These are phyloP conservation scores for Phytopythium litorale DNA, from an alignment of 352 stramenopile species.

Conservation along the genomic window DNA sequence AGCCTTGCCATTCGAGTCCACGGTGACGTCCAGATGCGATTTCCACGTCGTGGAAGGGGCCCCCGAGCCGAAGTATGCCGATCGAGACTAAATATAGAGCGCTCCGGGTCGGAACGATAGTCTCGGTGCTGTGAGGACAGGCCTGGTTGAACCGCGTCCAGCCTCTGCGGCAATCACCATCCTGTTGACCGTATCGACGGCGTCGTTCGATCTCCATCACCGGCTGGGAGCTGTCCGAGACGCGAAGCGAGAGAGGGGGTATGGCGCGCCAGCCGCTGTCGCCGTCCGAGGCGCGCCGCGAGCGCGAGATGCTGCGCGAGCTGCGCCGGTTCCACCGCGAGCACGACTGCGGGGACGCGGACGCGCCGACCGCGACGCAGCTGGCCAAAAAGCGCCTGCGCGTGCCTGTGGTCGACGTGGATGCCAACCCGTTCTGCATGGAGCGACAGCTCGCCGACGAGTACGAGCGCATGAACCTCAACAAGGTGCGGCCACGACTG, in stretches of 20 bases:
- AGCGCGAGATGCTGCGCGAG: conserved; percentile 68
- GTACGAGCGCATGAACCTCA: conserved; percentile 69
- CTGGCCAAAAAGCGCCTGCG: conserved; percentile 65
- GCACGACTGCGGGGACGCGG: conserved; percentile 19
- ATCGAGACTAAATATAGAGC: neutral
- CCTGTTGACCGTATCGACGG: too few relatives aligned
- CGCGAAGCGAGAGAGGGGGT: neutral
- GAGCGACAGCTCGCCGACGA: conserved; percentile 74
- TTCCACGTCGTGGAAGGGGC: too few relatives aligned
- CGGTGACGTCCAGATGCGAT: too few relatives aligned
- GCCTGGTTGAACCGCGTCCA: too few relatives aligned
- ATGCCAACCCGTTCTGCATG: conserved; percentile 70
- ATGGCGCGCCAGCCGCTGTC: conserved; percentile 14
- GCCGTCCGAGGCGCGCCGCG: conserved; percentile 26
- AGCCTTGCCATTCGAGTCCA: too few relatives aligned
- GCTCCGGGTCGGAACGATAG: neutral
- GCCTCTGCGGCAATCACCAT: too few relatives aligned
- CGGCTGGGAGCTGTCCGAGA: conserved; percentile 5
- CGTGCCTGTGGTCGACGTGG: conserved; percentile 46
- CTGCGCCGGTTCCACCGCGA: conserved; percentile 66
- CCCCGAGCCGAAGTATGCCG: too few relatives aligned
- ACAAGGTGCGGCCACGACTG: conserved; percentile 43
- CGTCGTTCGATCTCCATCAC: neutral
- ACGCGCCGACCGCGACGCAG: conserved; percentile 34
- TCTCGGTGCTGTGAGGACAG: neutral